phyloP scores from a whole-genome alignment of 768 basidiomycete species.

The Pleurotus sapidus region DNA sequence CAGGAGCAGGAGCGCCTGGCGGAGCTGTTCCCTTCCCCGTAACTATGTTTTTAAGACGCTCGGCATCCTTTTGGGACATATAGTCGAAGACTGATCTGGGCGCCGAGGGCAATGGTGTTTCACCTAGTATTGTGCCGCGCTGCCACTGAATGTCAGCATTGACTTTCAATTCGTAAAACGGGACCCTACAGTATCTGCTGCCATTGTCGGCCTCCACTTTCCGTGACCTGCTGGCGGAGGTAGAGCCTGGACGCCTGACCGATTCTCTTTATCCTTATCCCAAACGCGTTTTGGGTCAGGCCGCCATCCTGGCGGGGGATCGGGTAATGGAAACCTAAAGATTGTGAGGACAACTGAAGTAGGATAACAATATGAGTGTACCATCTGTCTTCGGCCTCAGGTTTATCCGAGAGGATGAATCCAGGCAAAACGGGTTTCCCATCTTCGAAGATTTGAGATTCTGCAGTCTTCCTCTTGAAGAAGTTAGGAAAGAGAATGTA shows the following conservation, averaged over 20 bases:
- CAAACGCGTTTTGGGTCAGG: conserved; percentile 84
- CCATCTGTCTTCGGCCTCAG: conserved; percentile 72
- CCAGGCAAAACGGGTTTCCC: conserved; percentile 73
- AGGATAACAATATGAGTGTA: conserved; percentile 24
- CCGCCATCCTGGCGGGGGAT: conserved; percentile 81
- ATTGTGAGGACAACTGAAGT: neutral
- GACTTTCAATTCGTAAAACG: too few relatives aligned
- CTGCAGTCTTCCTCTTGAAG: conserved; percentile 30
- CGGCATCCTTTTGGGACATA: conserved; percentile 88
- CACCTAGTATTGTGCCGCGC: conserved; percentile 85
- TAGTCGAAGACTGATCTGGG: conserved; percentile 91
- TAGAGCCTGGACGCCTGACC: conserved; percentile 14
- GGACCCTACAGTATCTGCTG: conserved; percentile 68
- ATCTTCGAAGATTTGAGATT: conserved; percentile 59
- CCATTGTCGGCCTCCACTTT: conserved; percentile 54
- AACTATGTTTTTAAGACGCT: conserved; percentile 69
- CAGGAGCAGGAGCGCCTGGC: conserved; percentile 20
- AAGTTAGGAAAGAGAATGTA: conserved; percentile 18
- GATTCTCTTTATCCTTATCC: conserved; percentile 51
- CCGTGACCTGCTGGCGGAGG: conserved; percentile 20
- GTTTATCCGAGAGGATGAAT: conserved; percentile 67
- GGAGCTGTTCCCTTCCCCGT: conserved; percentile 24
- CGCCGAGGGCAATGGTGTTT: conserved; percentile 64
- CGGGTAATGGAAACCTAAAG: conserved; percentile 78
- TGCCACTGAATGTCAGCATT: conserved; percentile 24